These are phyloP conservation scores for Blastobotrys elegans DNA, from an alignment of 1,139 yeast species.

Conservation along the genomic window DNA sequence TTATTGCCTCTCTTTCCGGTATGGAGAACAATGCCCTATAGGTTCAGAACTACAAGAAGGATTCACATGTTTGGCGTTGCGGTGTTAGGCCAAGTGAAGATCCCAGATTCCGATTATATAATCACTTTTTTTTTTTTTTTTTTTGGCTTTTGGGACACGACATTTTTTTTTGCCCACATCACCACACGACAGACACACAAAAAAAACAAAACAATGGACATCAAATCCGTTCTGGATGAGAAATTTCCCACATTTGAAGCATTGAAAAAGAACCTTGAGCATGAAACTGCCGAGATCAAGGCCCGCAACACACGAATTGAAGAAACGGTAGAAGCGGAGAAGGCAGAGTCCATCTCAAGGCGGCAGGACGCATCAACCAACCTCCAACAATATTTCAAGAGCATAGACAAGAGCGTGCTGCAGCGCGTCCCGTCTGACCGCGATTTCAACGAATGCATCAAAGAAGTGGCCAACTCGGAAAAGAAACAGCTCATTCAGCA, in stretches of 20 bases:
- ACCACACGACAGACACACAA: not conserved
- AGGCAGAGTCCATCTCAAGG: conserved; percentile 5
- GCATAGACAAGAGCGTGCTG: conserved; percentile 6
- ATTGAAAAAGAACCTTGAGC: conserved; percentile 20
- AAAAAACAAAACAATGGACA: not conserved
- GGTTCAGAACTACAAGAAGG: too few species aligned
- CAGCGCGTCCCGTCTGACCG: conserved; percentile 14
- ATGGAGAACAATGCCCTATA: too few species aligned
- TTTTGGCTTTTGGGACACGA: too few species aligned
- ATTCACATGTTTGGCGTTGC: too few species aligned
- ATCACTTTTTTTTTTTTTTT: too few species aligned
- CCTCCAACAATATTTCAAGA: conserved; percentile 11
- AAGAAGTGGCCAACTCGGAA: not conserved
- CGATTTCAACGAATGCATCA: conserved; percentile 8
- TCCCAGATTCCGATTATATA: too few species aligned
- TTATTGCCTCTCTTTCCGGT: too few species aligned
- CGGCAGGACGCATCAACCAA: conserved; percentile 14
- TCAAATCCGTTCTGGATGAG: conserved; percentile 18
- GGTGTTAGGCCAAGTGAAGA: too few species aligned
- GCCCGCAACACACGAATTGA: conserved; percentile 12
- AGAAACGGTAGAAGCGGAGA: conserved; percentile 12
- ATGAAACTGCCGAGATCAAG: conserved; percentile 19
- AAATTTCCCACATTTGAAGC: conserved; percentile 20
- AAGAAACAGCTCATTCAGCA: conserved; percentile 1
- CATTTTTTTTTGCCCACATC: not conserved